A percentile compares a stretch with the other conserved stretches of the same genome.
Evolutionary conservation across 345 rosid species (phyloP).

Genomic region (Jatropha curcas): DNA sequence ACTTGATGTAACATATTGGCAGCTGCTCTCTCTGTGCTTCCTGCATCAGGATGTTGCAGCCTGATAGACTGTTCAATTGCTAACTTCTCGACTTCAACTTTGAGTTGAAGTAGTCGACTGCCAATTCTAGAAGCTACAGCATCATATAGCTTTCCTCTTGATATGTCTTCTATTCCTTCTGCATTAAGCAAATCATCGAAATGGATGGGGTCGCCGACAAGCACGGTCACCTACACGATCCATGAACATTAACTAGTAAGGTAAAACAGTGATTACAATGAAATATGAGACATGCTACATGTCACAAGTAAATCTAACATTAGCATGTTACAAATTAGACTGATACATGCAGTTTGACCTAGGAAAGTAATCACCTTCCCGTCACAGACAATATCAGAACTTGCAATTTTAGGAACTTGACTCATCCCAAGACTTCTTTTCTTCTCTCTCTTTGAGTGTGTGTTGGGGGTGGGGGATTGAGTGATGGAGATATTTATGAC

Average conservation of each 20-base stretch:
- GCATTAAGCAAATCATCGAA: constrained; percentile 61
- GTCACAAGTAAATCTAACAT: too few relatives aligned
- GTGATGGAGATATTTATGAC: too few relatives aligned
- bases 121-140: constrained; percentile 85
- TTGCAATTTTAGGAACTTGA: neutral
- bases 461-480: too few relatives aligned
- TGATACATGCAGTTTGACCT: too few relatives aligned
- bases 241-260: neutral
- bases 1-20: constrained; percentile 45
- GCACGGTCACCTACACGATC: constrained; percentile 67
- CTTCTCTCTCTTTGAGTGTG: too few relatives aligned
- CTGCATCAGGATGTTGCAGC: constrained; percentile 20
- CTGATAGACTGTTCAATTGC: constrained; percentile 46
- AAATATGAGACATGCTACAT: too few relatives aligned
- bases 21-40: constrained; percentile 37
- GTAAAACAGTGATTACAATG: too few relatives aligned
- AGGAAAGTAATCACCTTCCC: too few relatives aligned
- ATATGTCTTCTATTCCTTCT: constrained; percentile 43
- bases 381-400: too few relatives aligned
- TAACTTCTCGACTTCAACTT: constrained; percentile 63
- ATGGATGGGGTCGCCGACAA: constrained; percentile 80
- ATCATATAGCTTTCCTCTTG: constrained; percentile 78
- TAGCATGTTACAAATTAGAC: too few relatives aligned
- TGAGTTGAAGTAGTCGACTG: constrained; percentile 52
- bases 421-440: neutral